Conservation (phyloP, 2,329 filamentous ascomycete species). For the Penicillium thymicola region DNA sequence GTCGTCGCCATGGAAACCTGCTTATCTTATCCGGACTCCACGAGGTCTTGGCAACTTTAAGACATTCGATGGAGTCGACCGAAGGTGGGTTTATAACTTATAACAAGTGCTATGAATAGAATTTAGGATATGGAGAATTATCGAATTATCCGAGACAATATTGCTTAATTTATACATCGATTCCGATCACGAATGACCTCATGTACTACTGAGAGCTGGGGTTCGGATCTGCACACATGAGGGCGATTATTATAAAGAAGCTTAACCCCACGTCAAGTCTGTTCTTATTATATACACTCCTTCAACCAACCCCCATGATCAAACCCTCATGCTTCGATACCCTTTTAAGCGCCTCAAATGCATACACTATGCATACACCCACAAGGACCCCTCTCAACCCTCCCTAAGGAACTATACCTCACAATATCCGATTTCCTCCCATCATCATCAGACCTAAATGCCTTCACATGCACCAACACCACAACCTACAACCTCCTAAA, state of each 20-base stretch:
- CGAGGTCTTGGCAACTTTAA: slow-evolving; percentile 1
- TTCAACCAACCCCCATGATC: neutral
- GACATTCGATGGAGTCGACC: neutral
- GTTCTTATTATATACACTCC: neutral
- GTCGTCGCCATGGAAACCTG: slow-evolving; percentile 6
- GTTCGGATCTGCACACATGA: neutral
- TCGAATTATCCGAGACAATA: neutral
- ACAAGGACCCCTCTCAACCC: slow-evolving; percentile 1
- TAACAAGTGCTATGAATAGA: neutral
- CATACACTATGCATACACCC: slow-evolving; percentile 1
- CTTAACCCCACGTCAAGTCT: neutral
- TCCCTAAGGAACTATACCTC: slow-evolving; percentile 18
- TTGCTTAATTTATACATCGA: neutral
- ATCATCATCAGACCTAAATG: slow-evolving; percentile 13
- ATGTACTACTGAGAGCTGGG: neutral
- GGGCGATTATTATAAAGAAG: neutral
- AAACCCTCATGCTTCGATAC: neutral
- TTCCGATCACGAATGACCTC: neutral
- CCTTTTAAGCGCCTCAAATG: neutral
- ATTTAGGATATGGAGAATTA: neutral
- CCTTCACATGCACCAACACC: slow-evolving; percentile 13
- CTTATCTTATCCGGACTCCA: slow-evolving; percentile 6
- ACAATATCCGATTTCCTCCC: slow-evolving; percentile 14
- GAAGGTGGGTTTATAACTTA: neutral
- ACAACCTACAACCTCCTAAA: slow-evolving; percentile 15